Evolutionary conservation across 1,284 basidiomycete species (phyloP), one percentile per base, ranked within the genome.

Genomic region (Leucoagaricus sp.): DNA sequence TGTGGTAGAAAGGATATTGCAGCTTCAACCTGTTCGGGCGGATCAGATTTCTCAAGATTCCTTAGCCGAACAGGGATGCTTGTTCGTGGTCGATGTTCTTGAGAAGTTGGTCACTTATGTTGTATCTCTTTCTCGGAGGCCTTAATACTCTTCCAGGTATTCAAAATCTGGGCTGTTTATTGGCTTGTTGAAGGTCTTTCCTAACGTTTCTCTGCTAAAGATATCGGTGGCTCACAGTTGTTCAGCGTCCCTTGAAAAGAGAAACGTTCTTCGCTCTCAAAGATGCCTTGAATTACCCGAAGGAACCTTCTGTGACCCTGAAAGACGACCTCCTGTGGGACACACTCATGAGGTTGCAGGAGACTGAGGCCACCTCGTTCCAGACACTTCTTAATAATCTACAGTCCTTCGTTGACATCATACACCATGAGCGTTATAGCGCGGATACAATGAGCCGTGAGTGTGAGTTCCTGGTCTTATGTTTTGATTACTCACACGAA

Each of bases 241-340:
- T 58, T 15, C 58, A 85, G 83, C 79, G 81, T 21, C 72, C 66
- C 13, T 71, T 84, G 2, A 66, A 76, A 38, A 65, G 65, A 7
- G 74, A 79, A 1, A 80, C 87, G 60, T 88, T 87, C 64, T 57
- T 67, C 4, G 77, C 83, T 31, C 64, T 89, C 46, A 79, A 77
- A 51, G 73, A 82, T 52, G 72, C 83, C 9, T 67, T 77, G 2
- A 73, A 79, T 65, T 66, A 12, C 70, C 75, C 48, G 78, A 74
- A 55, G 64, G 64, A 42, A 48, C 62, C 55, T 15, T 61, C 67
- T 4, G 72, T 75, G 25, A 71, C 61, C 52, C 64, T 87, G 19
- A 75, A 77, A 34, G 84, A 87, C 59, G 64, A 70, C 0, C 72
- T 89, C 29, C 71, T 87, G 17, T 80, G 81, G 15, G 85, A 87